phyloP scores from a whole-genome alignment of 192 early-diverging fungal species.

The Diversispora epigaea region DNA sequence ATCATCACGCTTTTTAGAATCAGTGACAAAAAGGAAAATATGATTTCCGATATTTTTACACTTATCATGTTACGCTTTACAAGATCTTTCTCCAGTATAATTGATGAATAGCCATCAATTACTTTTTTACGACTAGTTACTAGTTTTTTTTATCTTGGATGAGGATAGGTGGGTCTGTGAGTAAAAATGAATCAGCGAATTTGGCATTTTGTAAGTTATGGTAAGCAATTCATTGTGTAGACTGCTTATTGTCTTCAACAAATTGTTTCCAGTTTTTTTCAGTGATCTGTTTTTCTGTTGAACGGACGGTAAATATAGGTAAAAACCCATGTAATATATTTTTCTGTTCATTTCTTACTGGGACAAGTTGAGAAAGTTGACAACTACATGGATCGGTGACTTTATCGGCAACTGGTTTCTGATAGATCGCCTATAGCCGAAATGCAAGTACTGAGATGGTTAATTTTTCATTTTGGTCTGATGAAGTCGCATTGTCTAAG shows the following conservation, averaged over 20 bases:
- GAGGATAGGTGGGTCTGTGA: background rate
- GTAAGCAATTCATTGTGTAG: background rate
- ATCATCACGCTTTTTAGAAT: constrained; percentile 16
- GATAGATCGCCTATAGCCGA: constrained; percentile 3
- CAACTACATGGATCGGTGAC: background rate
- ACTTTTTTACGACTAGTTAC: constrained; percentile 8
- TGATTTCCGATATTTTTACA: constrained; percentile 4
- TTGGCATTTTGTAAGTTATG: background rate
- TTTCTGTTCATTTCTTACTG: background rate
- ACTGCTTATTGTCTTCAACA: background rate
- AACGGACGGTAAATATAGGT: constrained; percentile 9
- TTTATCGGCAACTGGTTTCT: background rate
- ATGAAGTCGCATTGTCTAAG: constrained; percentile 9
- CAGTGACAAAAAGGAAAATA: constrained; percentile 5
- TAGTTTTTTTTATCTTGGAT: background rate
- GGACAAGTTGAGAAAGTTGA: background rate
- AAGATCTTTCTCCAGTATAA: background rate
- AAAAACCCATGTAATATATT: background rate
- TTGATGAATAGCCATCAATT: constrained; percentile 7
- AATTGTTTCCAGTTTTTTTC: background rate
- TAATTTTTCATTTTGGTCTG: constrained; percentile 9
- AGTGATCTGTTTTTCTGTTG: constrained; percentile 7
- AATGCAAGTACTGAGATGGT: constrained; percentile 11
- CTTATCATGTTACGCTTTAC: constrained; percentile 1
- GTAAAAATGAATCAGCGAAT: background rate